Conservation (phyloP, 768 basidiomycete species). For the Pleurotus djamor region DNA sequence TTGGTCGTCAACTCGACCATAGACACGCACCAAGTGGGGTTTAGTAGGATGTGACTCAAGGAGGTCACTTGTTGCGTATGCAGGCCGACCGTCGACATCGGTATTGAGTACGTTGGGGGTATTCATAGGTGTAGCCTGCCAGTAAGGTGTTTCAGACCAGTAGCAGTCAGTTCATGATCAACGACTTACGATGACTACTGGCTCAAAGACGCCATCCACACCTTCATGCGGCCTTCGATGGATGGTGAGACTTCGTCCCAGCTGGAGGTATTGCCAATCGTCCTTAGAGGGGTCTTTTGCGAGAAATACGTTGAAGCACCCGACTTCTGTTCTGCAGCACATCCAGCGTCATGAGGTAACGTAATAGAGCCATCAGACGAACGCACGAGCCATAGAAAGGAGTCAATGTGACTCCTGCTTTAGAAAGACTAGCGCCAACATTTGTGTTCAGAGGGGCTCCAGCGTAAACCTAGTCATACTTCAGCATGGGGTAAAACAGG, state of each 20-base stretch:
- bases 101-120: neutral
- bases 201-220: constrained; percentile 7
- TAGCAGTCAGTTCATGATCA: too few species aligned
- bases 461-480: constrained; percentile 9
- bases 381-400: constrained; percentile 8
- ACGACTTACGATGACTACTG: constrained; percentile 5
- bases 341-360: too few species aligned
- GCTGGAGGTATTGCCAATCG: constrained; percentile 10
- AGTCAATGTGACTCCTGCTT: constrained; percentile 3
- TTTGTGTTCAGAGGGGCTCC: constrained; percentile 11
- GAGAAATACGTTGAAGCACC: neutral
- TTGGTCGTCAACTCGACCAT: constrained; percentile 36
- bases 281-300: constrained; percentile 2
- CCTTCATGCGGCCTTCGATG: neutral
- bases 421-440: constrained; percentile 4
- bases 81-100: constrained; percentile 7
- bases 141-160: too few species aligned
- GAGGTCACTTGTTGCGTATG: constrained; percentile 28
- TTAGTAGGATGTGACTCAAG: constrained; percentile 30
- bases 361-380: too few species aligned
- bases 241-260: neutral
- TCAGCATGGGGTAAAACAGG: too few species aligned
- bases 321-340: constrained; percentile 11
- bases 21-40: constrained; percentile 21
- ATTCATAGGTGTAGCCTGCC: neutral